Base-by-base conservation (phyloP, 768 basidiomycete genomes). In the Zangia roseola region DNA sequence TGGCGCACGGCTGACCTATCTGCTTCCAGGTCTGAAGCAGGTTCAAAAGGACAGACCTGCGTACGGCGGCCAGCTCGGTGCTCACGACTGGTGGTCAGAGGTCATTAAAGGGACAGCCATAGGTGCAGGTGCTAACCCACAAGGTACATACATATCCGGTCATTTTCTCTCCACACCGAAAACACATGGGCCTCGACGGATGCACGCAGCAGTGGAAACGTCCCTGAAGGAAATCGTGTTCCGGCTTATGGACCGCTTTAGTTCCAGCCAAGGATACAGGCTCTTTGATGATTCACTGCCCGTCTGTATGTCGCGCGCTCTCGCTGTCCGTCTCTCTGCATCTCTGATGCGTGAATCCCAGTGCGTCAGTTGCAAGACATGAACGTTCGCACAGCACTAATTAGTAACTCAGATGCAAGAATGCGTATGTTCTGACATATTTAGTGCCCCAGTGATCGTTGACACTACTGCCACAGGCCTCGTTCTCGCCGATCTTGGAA, bases 91-190 rank as follows among this genome's bases (percentile, higher is more conserved):
- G 88, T 92, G 90, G 90, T 64, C 71, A n/a, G 83, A 88, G 53
- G 88, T 92, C 33, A 83, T 92, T 52, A 73, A 72, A 48, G 70
- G 79, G 49, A 91, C 90, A 31, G 89, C 88, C 16, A 65, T 88
- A 3, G 87, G 82, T 4, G 87, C 89, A 36, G 88, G 87, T 1
- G 89, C 83, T 4, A 72, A 85, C 65, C 62, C 76, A 40, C 62
- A 70, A 58, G 76, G 85, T 83, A 51, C 53, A 71, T 83, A 51
- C 53, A 71, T 31, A 6, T 31, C 31, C 38, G 13, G 24, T 40
- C 49, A 20, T 52, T 39, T 45, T 41, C 41, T 37, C 39, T 54
- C 48, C 57, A 43, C 55, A 40, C 60, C 45, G n/a, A 45, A 52
- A 54, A 57, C 62, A 43, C 58, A 50, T 63, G 55, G 49, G 40